phyloP scores from a whole-genome alignment of 169 alveolate genomes.

The Plasmodium knowlesi region DNA sequence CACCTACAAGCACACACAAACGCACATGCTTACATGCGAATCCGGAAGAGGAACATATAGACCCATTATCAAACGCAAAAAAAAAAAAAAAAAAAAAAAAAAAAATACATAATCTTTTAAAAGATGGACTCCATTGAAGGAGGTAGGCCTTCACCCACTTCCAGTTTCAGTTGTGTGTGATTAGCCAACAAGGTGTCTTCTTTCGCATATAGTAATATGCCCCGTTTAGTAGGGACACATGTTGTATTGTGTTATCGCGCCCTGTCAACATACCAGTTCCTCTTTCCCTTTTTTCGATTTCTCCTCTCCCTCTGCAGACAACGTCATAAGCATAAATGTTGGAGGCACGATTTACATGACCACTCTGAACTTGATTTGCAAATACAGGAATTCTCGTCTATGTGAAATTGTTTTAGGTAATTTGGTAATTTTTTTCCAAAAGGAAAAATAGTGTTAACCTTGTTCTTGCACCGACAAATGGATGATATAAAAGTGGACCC shows the following conservation, averaged over 20 bases:
- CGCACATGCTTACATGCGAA: not conserved
- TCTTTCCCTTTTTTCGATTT: not conserved
- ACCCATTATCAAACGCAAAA: not conserved
- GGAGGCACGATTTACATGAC: constrained; percentile 70
- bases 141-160: not conserved
- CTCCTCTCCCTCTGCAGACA: constrained; percentile 12
- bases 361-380: constrained; percentile 40
- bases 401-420: constrained; percentile 56
- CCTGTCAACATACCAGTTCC: not conserved
- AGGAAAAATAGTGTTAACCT: not conserved
- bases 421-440: not conserved
- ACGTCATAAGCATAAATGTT: constrained; percentile 59
- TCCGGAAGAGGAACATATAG: not conserved
- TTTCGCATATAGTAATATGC: not conserved
- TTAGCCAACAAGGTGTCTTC: not conserved
- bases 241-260: not conserved
- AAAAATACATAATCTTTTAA: not conserved
- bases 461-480: not conserved
- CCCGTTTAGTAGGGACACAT: not conserved
- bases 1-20: not conserved
- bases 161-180: not conserved
- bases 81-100: no score
- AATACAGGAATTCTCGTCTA: constrained; percentile 48
- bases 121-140: constrained; percentile 21
- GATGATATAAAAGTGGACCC: not conserved